phyloP scores from a whole-genome alignment of 1,284 basidiomycete species.

The Ustilago crameri region DNA sequence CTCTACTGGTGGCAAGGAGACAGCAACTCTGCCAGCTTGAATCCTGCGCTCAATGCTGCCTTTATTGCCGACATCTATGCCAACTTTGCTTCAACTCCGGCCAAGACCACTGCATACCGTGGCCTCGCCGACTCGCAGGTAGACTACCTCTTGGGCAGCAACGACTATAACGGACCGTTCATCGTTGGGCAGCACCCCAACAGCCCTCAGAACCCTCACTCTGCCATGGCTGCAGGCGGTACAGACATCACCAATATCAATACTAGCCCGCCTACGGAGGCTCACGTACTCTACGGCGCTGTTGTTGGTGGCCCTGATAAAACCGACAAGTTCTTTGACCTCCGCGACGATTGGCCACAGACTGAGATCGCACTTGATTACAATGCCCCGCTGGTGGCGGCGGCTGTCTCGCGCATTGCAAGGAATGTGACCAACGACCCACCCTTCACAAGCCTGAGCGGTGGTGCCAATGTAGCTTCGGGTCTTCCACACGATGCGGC shows the following conservation, averaged over 20 bases:
- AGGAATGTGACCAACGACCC: conserved; percentile 78
- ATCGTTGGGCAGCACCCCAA: conserved; percentile 88
- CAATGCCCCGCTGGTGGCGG: conserved; percentile 83
- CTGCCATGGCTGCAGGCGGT: conserved; percentile 85
- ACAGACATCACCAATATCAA: conserved; percentile 76
- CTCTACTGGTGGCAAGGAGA: conserved; percentile 82
- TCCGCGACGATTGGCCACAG: conserved; percentile 83
- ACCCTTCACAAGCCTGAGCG: conserved; percentile 73
- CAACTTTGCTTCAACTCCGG: conserved; percentile 72
- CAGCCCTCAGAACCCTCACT: conserved; percentile 87
- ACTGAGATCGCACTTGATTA: conserved; percentile 78
- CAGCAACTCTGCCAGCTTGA: conserved; percentile 81
- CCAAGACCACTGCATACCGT: conserved; percentile 76
- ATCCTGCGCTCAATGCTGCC: conserved; percentile 85
- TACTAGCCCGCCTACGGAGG: conserved; percentile 76
- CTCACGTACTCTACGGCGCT: conserved; percentile 84
- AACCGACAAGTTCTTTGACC: conserved; percentile 81
- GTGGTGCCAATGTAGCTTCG: conserved; percentile 30
- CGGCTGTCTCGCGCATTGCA: conserved; percentile 79
- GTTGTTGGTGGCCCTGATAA: conserved; percentile 86
- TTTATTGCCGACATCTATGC: conserved; percentile 83
- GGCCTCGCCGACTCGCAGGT: conserved; percentile 80
- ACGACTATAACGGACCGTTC: conserved; percentile 84
- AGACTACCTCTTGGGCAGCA: conserved; percentile 83
- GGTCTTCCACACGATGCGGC: conserved; percentile 37